Evolutionary conservation across 352 stramenopile species (phyloP), one percentile per base, ranked within the genome.

Genomic region (Phytopythium kandeliae): DNA sequence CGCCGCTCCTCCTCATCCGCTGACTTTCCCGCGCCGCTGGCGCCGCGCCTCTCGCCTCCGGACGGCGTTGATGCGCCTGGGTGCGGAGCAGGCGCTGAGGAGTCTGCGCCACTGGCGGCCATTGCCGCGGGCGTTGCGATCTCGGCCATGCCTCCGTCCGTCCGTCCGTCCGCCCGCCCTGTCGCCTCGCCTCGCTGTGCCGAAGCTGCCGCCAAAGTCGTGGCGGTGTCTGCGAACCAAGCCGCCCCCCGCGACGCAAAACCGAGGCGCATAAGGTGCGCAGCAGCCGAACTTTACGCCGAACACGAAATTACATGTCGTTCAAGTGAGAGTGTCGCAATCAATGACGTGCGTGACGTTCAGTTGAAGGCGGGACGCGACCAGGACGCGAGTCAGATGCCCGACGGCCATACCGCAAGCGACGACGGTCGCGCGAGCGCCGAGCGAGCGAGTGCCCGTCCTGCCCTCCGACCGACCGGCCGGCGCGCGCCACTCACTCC

Each of bases 1-100:
- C 63, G 71, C 31, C 65, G 57, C 10, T 57, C 54, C 13, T 84
- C 70, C 17, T 75, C 63, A 35, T 63, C 51, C n/a, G 59, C 58
- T 16, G 58, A 44, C 16, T 68, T 57, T 36, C 58, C 50, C 15
- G 56, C 51, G 15, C 57, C 64, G 57, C 67, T 73, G 19, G 54
- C 56, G 42, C 31, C 17, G 26, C 51, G n/a, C 33, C 62, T 42
- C 22, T 21, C 34, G 45, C 49, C 35, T n/a, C 34, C 46, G n/a
- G 31, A 22, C 5, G 17, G n/a, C 2, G 13, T 15, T 12, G 7
- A 4, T 15, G n/a, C 36, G n/a, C n/a, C 9, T 1, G 36, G 16
- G n/a, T n/a, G 36, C 2, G 36, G 19, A 13, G 36, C 5, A 9
- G 36, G 12, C 36, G 36, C 6, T 17, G 33, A 37, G 34, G 12